phyloP scores from a whole-genome alignment of 2,329 filamentous ascomycete species.

The Penicillium sp. region DNA sequence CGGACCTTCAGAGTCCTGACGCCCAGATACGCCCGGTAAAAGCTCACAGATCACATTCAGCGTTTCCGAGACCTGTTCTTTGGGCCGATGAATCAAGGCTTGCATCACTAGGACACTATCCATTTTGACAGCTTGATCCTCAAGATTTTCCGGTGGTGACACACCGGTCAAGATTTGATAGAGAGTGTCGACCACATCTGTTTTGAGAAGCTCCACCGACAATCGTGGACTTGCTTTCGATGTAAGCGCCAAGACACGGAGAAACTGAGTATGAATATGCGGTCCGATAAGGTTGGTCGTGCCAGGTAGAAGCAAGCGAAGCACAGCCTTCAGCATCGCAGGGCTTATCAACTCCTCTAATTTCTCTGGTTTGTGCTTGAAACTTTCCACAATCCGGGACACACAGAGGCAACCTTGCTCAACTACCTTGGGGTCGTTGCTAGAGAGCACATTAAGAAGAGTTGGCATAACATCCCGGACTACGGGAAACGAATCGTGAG shows the following conservation, averaged over 20 bases:
- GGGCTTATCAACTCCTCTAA: conserved; percentile 91
- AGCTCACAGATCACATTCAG: conserved; percentile 97
- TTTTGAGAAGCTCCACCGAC: conserved; percentile 88
- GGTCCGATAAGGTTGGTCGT: conserved; percentile 94
- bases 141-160: conserved; percentile 80
- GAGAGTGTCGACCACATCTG: conserved; percentile 95
- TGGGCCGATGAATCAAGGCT: conserved; percentile 90
- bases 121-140: conserved; percentile 64
- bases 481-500: conserved; percentile 88
- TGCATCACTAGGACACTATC: conserved; percentile 99
- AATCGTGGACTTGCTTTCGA: conserved; percentile 85
- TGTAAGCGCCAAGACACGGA: conserved; percentile 87
- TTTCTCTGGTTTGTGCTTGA: conserved; percentile 84
- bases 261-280: conserved; percentile 94
- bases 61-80: conserved; percentile 96
- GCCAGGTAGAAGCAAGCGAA: conserved; percentile 86
- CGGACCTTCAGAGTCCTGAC: conserved; percentile 53
- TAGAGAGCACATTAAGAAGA: conserved; percentile 84
- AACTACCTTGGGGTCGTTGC: conserved; percentile 94
- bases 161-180: conserved; percentile 98
- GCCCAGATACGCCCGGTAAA: conserved; percentile 73
- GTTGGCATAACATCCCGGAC: conserved; percentile 97
- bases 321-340: conserved; percentile 80
- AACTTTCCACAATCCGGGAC: conserved; percentile 94
- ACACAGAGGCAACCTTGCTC: conserved; percentile 97